phyloP scores from a whole-genome alignment of 352 stramenopile species.

The Pythium monospermum region DNA sequence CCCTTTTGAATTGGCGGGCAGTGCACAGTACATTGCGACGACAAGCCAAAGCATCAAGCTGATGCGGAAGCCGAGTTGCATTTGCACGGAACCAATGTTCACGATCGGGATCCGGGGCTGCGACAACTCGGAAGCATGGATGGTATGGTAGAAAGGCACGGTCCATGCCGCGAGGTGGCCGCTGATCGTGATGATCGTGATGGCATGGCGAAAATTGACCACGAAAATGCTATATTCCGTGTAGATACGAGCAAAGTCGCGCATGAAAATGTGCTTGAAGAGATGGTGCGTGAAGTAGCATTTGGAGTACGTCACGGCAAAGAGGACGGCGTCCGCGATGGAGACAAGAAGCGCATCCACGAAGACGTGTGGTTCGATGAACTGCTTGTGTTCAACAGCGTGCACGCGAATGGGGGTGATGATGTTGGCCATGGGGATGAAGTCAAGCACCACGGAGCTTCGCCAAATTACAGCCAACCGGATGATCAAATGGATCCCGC shows the following conservation, averaged over 20 bases:
- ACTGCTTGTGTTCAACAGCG: slow-evolving; percentile 10
- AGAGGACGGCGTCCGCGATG: slow-evolving; percentile 21
- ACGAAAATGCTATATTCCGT: slow-evolving; percentile 44
- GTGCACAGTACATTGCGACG: slow-evolving; percentile 26
- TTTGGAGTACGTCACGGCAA: slow-evolving; percentile 21
- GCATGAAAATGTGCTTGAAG: slow-evolving; percentile 32
- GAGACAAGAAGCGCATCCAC: slow-evolving; percentile 23
- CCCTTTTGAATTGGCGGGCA: slow-evolving; percentile 22
- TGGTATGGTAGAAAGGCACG: slow-evolving; percentile 24
- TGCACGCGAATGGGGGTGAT: slow-evolving; percentile 27
- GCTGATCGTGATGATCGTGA: slow-evolving; percentile 24
- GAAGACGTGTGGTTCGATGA: slow-evolving; percentile 11
- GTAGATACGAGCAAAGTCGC: slow-evolving; percentile 34
- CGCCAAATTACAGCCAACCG: slow-evolving; percentile 24
- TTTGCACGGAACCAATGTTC: slow-evolving; percentile 21
- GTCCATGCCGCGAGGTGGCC: slow-evolving; percentile 31
- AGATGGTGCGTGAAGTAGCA: slow-evolving; percentile 21
- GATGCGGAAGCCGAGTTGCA: slow-evolving; percentile 29
- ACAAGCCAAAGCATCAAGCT: slow-evolving; percentile 28
- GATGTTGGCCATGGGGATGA: slow-evolving; percentile 34
- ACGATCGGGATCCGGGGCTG: slow-evolving; percentile 10
- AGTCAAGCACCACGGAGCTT: slow-evolving; percentile 33
- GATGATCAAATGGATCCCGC: slow-evolving; percentile 20
- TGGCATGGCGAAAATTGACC: slow-evolving; percentile 29
- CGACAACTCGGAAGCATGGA: slow-evolving; percentile 8